phyloP scores from a whole-genome alignment of 805 yeast genomes.

The Metschnikowia aberdeeniae region DNA sequence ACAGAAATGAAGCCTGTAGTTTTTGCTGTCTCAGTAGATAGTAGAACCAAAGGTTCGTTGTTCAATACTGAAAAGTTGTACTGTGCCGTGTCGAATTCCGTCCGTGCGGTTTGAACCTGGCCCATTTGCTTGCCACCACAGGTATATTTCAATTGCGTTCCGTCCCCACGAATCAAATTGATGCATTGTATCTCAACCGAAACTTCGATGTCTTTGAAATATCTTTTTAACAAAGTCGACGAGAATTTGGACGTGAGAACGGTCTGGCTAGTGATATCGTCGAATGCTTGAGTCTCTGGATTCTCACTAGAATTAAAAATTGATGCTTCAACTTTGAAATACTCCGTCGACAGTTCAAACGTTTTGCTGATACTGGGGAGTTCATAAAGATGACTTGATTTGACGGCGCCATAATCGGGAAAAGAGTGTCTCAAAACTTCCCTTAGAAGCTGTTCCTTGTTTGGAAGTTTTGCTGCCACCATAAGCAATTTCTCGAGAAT shows the following conservation, averaged over 20 bases:
- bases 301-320: slow-evolving; percentile 12
- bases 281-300: slow-evolving; percentile 16
- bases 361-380: neutral
- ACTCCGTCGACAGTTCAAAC: neutral
- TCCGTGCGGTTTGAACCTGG: slow-evolving; percentile 2
- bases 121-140: slow-evolving; percentile 5
- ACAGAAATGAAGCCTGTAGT: slow-evolving; percentile 24
- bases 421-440: slow-evolving; percentile 1
- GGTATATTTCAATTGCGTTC: neutral
- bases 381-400: neutral
- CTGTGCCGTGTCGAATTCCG: neutral
- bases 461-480: neutral
- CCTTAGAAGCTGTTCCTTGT: neutral
- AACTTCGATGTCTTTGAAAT: neutral
- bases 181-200: neutral
- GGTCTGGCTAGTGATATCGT: slow-evolving; percentile 17
- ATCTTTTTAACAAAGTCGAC: neutral
- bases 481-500: neutral
- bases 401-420: neutral
- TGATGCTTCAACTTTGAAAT: slow-evolving; percentile 16
- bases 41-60: slow-evolving; percentile 14
- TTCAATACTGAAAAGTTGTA: slow-evolving; percentile 7
- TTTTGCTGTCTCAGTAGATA: slow-evolving; percentile 19
- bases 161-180: neutral
- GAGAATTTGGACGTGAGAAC: neutral